A percentile compares a stretch with the other conserved stretches of the same genome.
These are phyloP conservation scores for Rosa persica DNA, from an alignment of 306 rosid genomes.

Conservation along the genomic window DNA sequence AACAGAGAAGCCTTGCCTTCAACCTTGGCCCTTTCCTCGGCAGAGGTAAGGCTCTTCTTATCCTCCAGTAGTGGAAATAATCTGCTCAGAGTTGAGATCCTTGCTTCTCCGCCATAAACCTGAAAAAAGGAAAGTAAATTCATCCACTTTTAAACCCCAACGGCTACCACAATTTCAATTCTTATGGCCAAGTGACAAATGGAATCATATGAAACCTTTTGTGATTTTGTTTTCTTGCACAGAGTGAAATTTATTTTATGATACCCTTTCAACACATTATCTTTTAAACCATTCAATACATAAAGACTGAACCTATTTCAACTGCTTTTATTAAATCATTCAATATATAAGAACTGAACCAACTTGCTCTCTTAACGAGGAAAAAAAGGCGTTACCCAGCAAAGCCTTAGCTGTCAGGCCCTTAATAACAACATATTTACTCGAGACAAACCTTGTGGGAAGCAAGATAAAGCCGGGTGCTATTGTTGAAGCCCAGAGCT, in stretches of 20 bases:
- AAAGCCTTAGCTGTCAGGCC: not conserved
- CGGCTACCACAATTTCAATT: not conserved
- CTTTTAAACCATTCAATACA: not conserved
- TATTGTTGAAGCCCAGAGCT: constrained; percentile 87
- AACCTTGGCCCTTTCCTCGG: constrained; percentile 55
- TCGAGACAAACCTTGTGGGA: constrained; percentile 71
- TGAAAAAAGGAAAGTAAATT: constrained; percentile 5
- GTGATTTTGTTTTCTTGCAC: not conserved
- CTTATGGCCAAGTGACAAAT: not conserved
- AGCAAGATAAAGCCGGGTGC: constrained; percentile 84
- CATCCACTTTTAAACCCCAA: not conserved
- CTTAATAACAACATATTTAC: not conserved
- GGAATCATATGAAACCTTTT: not conserved
- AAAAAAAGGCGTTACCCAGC: not conserved
- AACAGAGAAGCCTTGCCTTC: constrained; percentile 86
- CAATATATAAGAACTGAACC: not conserved
- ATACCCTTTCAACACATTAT: not conserved
- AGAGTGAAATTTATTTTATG: not conserved
- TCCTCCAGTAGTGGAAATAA: constrained; percentile 86
- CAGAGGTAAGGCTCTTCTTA: constrained; percentile 75
- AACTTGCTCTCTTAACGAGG: not conserved
- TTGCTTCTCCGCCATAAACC: constrained; percentile 89
- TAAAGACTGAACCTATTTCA: not conserved
- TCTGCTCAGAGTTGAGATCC: constrained; percentile 69
- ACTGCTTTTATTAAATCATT: not conserved